These are phyloP conservation scores for Asparagopsis taxiformis DNA, from an alignment of 31 red algal species.

Conservation along the genomic window DNA sequence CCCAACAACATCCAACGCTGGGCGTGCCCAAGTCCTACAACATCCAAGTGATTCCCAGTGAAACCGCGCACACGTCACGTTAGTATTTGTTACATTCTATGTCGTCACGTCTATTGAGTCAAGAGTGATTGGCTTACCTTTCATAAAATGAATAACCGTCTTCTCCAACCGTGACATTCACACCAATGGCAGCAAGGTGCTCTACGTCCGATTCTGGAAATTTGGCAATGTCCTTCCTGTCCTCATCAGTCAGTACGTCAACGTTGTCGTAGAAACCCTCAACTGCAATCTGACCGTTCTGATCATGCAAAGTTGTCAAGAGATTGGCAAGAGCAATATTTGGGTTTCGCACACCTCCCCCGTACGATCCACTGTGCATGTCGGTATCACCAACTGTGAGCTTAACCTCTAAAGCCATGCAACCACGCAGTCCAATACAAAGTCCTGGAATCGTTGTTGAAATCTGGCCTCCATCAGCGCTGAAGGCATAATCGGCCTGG, in stretches of 20 bases:
- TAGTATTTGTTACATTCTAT: too few species aligned
- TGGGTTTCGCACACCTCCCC: constrained; percentile 88
- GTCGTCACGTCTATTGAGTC: too few species aligned
- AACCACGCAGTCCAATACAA: constrained; percentile 68
- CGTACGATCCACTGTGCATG: constrained; percentile 81
- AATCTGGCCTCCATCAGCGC: constrained; percentile 79
- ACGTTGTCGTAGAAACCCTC: constrained; percentile 84
- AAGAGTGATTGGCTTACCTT: constrained; percentile 18
- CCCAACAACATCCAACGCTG: constrained; percentile 82
- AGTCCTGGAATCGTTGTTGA: constrained; percentile 41
- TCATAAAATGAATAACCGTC: constrained; percentile 48
- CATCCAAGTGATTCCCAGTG: too few species aligned
- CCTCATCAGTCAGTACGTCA: constrained; percentile 38
- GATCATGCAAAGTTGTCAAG: constrained; percentile 53
- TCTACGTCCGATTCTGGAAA: constrained; percentile 36
- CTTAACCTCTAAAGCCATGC: constrained; percentile 45
- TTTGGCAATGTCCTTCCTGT: constrained; percentile 23
- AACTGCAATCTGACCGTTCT: constrained; percentile 43
- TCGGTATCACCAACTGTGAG: constrained; percentile 55
- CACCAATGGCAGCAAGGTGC: constrained; percentile 26
- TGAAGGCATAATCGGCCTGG: constrained; percentile 51
- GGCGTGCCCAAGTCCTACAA: constrained; percentile 77
- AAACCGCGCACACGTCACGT: too few species aligned
- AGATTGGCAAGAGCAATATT: constrained; percentile 60
- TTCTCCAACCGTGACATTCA: constrained; percentile 52